Base-by-base conservation (phyloP, 2,329 filamentous ascomycete species). In the Pestalotiopsis sp. region DNA sequence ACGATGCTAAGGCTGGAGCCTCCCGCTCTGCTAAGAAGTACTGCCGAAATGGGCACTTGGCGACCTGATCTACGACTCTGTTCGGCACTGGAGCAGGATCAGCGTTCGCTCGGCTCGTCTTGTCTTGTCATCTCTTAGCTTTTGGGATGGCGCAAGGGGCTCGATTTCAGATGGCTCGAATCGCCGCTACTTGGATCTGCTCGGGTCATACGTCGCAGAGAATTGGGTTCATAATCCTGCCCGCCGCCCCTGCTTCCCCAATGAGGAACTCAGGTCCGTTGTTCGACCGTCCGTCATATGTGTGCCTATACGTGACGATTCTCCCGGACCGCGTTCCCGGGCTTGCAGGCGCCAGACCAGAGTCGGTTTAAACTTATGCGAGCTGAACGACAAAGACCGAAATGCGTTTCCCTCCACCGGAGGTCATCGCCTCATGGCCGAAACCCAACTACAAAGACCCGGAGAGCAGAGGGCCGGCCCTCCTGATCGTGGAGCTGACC, bases 401-500 rank as follows among this genome's bases (percentile, higher is more conserved):
- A 12, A 81, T 81, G 79, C 76, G 80, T 59, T 71, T 76, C 41
- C 79, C 81, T 58, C 80, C 81, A 13, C 68, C 72, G 6, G 77
- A 80, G 45, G 78, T 82, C 49, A 65, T 76, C 65, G 75, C 75
- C 63, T 69, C 74, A 57, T 84, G 82, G 82, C 82, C 82, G 14
- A 39, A 52, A 23, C 77, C 81, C 11, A 81, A 83, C 69, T 80
- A 79, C 67, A 71, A 74, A 64, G 67, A 82, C 64, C 82, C 82
- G 3, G 76, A 76, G 20, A 78, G 76, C 3, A 77, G 81, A 63
- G 82, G 81, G 0, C 77, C 77, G 3, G 75, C 73, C 1, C 74
- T 84, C 27, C 67, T 83, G 67, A 79, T 80, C 55, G 74, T 82
- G 64, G 79, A 83, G 67, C 58, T 79, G 13, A 77, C 76, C 17